Evolutionary conservation across 208 protist species (phyloP), one percentile per base, ranked within the genome.

Genomic region (Acanthamoeba lugdunensis): DNA sequence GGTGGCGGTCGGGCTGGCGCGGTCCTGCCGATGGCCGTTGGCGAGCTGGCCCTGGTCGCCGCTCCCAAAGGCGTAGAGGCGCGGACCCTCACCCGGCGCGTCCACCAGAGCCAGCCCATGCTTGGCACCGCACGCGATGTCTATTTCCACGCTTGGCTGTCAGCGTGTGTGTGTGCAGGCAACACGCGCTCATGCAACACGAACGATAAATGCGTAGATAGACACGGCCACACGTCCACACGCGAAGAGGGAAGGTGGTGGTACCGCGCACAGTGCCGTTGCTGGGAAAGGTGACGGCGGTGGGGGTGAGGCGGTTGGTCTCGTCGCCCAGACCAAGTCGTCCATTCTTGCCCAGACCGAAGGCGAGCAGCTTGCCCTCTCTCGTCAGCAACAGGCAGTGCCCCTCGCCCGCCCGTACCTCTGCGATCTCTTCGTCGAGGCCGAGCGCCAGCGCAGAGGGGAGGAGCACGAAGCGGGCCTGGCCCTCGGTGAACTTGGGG

Each of bases 401-500:
- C 4, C 69, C 69, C 37, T 77, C 69, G 37, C 69, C 69, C n/a
- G 37, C 30, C 1, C 69, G n/a, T 30, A 77, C 69, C 6, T 8
- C 69, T 48, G 69, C 8, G 69, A 77, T 77, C 28, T 77, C 69
- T 0, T 77, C 14, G 2, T 48, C 69, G 41, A 48, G 41, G 41
- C 41, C 41, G 37, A 77, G 69, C 13, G 25, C 28, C 23, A 75
- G 67, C 6, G 25, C 25, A 13, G n/a, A 45, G 37, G 69, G 69
- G 8, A 48, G 28, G 37, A 77, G 69, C 13, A 77, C 37, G 69
- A 77, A 77, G 14, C 69, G 69, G 69, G 69, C 69, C n/a, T 77
- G n/a, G 69, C 69, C 69, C 69, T 77, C 69, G 30, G 69, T 77
- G 69, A 77, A 77, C 69, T 77, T 77, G 37, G 69, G 14, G 37